Percentiles rank a stretch among this genome's conserved stretches.
phyloP scores from a whole-genome alignment of 179 eudicot genomes.

The Sideroxylon spinosum region DNA sequence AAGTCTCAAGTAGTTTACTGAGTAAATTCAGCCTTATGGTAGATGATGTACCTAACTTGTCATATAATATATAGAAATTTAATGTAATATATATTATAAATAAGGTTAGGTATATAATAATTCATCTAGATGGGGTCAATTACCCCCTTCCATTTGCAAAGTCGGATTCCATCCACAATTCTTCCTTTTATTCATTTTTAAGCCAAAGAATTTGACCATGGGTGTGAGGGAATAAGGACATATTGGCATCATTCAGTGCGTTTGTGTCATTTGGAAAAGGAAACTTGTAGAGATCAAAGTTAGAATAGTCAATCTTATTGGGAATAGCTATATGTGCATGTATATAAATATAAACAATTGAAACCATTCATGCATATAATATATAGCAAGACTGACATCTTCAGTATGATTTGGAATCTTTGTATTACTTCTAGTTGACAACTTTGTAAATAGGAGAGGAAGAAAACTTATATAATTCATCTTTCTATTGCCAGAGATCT shows the following conservation, averaged over 20 bases:
- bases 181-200: not conserved
- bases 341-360: not conserved
- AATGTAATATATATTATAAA: not conserved
- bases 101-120: not conserved
- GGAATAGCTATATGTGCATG: not conserved
- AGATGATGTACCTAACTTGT: not conserved
- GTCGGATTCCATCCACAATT: slow-evolving; percentile 16
- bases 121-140: slow-evolving; percentile 4
- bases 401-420: slow-evolving; percentile 2
- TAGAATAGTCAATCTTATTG: slow-evolving; percentile 5
- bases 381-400: not conserved
- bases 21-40: not conserved
- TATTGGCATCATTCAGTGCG: not conserved
- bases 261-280: not conserved
- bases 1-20: too few relatives aligned
- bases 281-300: not conserved
- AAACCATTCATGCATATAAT: not conserved
- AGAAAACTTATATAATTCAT: not conserved
- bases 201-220: not conserved
- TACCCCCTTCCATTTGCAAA: slow-evolving; percentile 4
- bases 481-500: not conserved
- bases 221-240: not conserved
- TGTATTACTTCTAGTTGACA: slow-evolving; percentile 2
- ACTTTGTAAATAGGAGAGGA: not conserved
- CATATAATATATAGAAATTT: not conserved